These are phyloP conservation scores for Aureobasidium mangrovei DNA, from an alignment of 2,329 filamentous ascomycete genomes.

Conservation along the genomic window DNA sequence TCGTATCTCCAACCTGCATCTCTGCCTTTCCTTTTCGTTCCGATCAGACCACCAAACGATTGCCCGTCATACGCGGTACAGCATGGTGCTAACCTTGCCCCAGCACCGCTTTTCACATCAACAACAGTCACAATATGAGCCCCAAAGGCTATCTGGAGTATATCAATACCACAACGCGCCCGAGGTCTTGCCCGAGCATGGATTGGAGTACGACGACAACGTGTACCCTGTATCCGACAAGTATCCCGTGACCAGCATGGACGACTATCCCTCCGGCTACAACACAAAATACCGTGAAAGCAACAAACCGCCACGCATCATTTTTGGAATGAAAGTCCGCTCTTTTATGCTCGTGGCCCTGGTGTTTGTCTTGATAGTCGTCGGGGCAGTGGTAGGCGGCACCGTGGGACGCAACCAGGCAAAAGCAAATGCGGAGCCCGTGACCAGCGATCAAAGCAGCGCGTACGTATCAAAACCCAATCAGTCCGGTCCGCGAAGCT, in stretches of 20 bases:
- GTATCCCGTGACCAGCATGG: slow-evolving; percentile 25
- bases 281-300: slow-evolving; percentile 20
- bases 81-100: neutral
- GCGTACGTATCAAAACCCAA: neutral
- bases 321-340: slow-evolving; percentile 31
- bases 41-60: no score
- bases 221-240: slow-evolving; percentile 30
- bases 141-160: slow-evolving; percentile 23
- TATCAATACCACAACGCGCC: slow-evolving; percentile 34
- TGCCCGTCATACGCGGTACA: neutral
- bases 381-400: slow-evolving; percentile 31
- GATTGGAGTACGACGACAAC: slow-evolving; percentile 31
- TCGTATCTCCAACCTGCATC: neutral
- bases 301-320: slow-evolving; percentile 29
- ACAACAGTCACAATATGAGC: neutral
- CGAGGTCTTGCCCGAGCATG: slow-evolving; percentile 31
- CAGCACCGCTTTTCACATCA: slow-evolving; percentile 16
- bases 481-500: neutral
- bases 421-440: slow-evolving; percentile 11
- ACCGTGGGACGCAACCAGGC: slow-evolving; percentile 26
- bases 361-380: slow-evolving; percentile 25
- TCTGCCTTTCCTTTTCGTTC: neutral
- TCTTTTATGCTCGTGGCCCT: slow-evolving; percentile 28
- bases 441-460: neutral
- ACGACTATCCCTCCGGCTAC: slow-evolving; percentile 12